Conservation (phyloP, 495 filamentous ascomycete genomes). For the Extremus antarcticus region DNA sequence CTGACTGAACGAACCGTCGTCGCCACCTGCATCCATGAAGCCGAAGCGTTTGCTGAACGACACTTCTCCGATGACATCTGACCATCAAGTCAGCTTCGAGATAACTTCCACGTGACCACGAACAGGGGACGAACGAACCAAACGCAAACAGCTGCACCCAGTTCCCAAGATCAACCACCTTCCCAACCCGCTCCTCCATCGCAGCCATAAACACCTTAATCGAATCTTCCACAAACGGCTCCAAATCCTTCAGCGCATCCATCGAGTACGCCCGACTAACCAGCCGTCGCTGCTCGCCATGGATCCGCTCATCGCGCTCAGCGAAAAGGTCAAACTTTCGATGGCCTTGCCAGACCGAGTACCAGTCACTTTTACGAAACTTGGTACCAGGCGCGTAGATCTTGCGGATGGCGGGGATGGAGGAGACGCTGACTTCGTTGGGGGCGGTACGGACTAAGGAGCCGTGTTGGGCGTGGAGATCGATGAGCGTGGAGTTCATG, state of each 20-base stretch:
- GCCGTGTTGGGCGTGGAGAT: conserved; percentile 21
- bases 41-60: conserved; percentile 28
- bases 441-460: conserved; percentile 24
- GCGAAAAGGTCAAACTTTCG: conserved; percentile 30
- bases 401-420: conserved; percentile 24
- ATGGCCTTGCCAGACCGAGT: conserved; percentile 29
- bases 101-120: too few relatives aligned
- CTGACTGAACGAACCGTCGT: conserved; percentile 25
- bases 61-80: conserved; percentile 28
- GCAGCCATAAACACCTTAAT: conserved; percentile 20
- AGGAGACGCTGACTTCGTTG: conserved; percentile 25
- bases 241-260: conserved; percentile 24
- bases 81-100: not conserved
- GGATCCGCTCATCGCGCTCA: conserved; percentile 24
- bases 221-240: conserved; percentile 25
- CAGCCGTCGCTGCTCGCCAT: conserved; percentile 25
- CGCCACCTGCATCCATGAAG: conserved; percentile 24
- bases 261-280: conserved; percentile 27
- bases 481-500: conserved; percentile 20
- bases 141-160: conserved; percentile 32
- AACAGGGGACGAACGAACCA: conserved; percentile 17
- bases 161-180: conserved; percentile 25
- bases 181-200: conserved; percentile 16
- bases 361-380: conserved; percentile 28
- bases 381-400: conserved; percentile 29